Percentiles rank a stretch among this genome's conserved stretches.
These are phyloP conservation scores for Penicillium desertorum DNA, from an alignment of 495 filamentous ascomycete genomes.

Conservation along the genomic window DNA sequence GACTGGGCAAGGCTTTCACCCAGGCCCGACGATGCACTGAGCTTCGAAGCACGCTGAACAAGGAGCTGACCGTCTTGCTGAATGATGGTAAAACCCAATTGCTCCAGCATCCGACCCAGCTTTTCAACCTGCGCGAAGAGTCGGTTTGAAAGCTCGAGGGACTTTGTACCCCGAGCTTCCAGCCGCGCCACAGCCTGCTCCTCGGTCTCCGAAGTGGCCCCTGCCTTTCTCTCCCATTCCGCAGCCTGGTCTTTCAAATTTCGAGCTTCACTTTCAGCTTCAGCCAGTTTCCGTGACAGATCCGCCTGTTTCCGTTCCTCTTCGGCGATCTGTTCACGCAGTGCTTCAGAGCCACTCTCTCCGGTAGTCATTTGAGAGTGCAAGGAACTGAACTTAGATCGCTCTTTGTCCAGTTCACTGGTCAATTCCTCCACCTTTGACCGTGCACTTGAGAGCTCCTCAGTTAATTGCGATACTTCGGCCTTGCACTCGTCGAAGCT, in stretches of 20 bases:
- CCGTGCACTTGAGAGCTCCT: conserved; percentile 54
- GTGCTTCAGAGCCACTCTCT: conserved; percentile 73
- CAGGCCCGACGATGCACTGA: conserved; percentile 54
- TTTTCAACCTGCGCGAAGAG: conserved; percentile 77
- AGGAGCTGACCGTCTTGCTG: conserved; percentile 70
- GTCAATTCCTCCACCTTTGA: conserved; percentile 58
- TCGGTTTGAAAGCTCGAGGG: conserved; percentile 78
- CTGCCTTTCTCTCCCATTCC: conserved; percentile 57
- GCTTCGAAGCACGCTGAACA: conserved; percentile 73
- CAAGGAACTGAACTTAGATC: conserved; percentile 61
- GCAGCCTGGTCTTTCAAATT: conserved; percentile 66
- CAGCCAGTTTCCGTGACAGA: conserved; percentile 63
- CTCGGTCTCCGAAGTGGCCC: conserved; percentile 52
- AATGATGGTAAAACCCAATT: conserved; percentile 76
- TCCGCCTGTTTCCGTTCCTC: conserved; percentile 62
- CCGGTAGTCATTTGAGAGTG: conserved; percentile 70
- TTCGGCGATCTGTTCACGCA: conserved; percentile 68
- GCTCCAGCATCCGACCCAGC: conserved; percentile 74
- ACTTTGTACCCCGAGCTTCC: conserved; percentile 62
- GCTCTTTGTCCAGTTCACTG: conserved; percentile 65
- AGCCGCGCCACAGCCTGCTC: conserved; percentile 48
- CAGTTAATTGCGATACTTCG: conserved; percentile 38
- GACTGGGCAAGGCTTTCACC: conserved; percentile 62
- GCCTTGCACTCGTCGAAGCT: conserved; percentile 43
- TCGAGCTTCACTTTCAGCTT: conserved; percentile 62